Evolutionary conservation across 2,329 filamentous ascomycete genomes (phyloP), one percentile per base, ranked within the genome.

Genomic region (Aureobasidium sp.): DNA sequence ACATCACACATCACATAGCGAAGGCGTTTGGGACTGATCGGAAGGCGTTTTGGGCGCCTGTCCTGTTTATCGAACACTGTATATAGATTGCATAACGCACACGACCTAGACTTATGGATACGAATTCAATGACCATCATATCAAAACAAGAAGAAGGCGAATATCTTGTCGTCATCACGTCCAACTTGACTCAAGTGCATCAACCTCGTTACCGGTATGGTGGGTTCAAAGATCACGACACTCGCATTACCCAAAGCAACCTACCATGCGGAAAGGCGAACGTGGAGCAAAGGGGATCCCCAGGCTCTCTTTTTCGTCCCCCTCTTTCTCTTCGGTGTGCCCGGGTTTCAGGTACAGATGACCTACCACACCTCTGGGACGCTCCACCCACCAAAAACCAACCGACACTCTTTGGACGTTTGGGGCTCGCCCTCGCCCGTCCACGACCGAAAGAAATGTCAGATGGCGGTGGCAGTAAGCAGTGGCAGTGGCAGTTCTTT

Each of bases 11-110:
- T 58, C 15, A 47, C 55, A 58, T 58, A 58, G 55, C 55, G 29
- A 45, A 31, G 55, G 55, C 41, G 41, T 58, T 47, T 27, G 41
- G 55, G 37, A 36, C 36, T 20, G 37, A 27, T 34, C 20, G 44
- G 31, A 36, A 22, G 20, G 41, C 15, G 9, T 45, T 5, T 2
- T 17, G 36, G n/a, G 27, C 22, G 25, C 36, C 20, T 51, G 47
- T n/a, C 22, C 41, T 22, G 22, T 17, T 29, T 22, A 53, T 53
- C 51, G 41, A 53, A 53, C 5, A 14, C 8, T 37, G 48, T 53
- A 53, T 55, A 55, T 55, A 55, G 51, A 55, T 25, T 55, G 51
- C 51, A 55, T 42, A n/a, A 41, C 51, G 51, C 37, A 55, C 41
- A 58, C 55, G 55, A 58, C 45, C 55, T 58, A 48, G 51, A 55